A percentile compares a stretch with the other conserved stretches of the same genome.
Conservation (phyloP, 768 basidiomycete species). For the Cyclocybe aegerita region DNA sequence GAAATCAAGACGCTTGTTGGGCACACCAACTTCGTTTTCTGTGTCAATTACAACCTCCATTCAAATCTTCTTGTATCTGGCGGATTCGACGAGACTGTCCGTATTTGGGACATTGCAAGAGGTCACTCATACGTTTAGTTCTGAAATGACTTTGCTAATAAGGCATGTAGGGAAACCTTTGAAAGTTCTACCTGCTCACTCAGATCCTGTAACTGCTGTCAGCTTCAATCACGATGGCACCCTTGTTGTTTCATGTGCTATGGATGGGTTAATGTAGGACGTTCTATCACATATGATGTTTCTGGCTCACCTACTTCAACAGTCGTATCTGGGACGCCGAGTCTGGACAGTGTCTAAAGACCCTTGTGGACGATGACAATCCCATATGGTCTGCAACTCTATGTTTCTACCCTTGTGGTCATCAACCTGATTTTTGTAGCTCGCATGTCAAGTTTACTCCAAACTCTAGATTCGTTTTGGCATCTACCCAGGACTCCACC, state of each 20-base stretch:
- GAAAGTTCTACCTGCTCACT: slow-evolving; percentile 91
- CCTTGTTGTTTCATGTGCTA: slow-evolving; percentile 90
- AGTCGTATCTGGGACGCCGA: slow-evolving; percentile 98
- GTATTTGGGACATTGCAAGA: slow-evolving; percentile 94
- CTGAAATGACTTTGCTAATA: background rate
- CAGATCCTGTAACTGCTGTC: slow-evolving; percentile 94
- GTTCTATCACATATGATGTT: background rate
- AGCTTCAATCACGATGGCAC: slow-evolving; percentile 95
- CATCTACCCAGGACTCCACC: slow-evolving; percentile 91
- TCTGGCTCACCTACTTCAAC: slow-evolving; percentile 1
- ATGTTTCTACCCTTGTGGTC: background rate
- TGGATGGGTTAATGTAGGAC: slow-evolving; percentile 94
- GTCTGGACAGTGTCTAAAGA: slow-evolving; percentile 97
- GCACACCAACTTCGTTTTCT: slow-evolving; percentile 94
- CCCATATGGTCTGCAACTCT: slow-evolving; percentile 70
- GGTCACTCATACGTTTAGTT: slow-evolving; percentile 42
- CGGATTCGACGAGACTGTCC: slow-evolving; percentile 92
- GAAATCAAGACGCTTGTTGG: slow-evolving; percentile 69
- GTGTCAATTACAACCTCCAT: slow-evolving; percentile 87
- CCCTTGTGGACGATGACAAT: slow-evolving; percentile 94
- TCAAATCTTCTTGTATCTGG: slow-evolving; percentile 92
- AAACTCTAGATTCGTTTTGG: slow-evolving; percentile 87
- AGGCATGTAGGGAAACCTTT: slow-evolving; percentile 66
- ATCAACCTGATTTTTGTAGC: slow-evolving; percentile 35
- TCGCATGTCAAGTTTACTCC: slow-evolving; percentile 91